phyloP scores from a whole-genome alignment of 2,329 filamentous ascomycete species.

The Neofusicoccum laricinum region DNA sequence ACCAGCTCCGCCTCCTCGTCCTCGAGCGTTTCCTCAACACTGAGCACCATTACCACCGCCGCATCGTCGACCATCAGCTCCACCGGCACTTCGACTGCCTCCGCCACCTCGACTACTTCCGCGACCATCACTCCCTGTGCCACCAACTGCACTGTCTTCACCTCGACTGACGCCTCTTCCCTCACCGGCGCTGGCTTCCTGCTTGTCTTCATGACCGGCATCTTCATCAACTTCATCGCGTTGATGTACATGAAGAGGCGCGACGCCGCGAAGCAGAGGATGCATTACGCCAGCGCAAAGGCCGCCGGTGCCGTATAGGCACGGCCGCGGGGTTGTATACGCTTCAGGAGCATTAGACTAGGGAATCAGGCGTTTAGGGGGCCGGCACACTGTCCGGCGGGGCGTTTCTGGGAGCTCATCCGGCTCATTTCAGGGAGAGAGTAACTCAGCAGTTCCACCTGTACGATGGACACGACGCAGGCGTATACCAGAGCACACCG shows the following conservation, averaged over 20 bases:
- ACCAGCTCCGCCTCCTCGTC: neutral
- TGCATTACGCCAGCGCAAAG: neutral
- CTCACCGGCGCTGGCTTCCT: neutral
- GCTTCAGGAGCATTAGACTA: too few species aligned
- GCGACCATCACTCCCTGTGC: slow-evolving; percentile 4
- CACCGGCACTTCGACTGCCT: neutral
- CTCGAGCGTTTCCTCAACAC: neutral
- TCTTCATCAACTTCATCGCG: neutral
- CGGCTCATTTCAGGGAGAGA: too few species aligned
- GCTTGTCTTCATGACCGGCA: neutral
- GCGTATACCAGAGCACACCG: too few species aligned
- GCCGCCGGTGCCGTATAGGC: too few species aligned
- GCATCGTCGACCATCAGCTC: neutral
- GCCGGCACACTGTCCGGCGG: too few species aligned
- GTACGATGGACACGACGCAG: too few species aligned
- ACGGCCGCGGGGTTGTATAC: too few species aligned
- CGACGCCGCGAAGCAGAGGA: neutral
- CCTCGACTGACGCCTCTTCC: neutral
- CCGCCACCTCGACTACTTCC: neutral
- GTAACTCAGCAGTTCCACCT: too few species aligned
- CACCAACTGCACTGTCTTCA: slow-evolving; percentile 11
- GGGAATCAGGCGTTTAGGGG: too few species aligned
- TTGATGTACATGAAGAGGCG: neutral
- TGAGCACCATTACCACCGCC: neutral
- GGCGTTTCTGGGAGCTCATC: too few species aligned